A percentile compares a stretch with the other conserved stretches of the same genome.
Conservation (phyloP, 2,329 filamentous ascomycete genomes). For the Epichloe uncinata region DNA sequence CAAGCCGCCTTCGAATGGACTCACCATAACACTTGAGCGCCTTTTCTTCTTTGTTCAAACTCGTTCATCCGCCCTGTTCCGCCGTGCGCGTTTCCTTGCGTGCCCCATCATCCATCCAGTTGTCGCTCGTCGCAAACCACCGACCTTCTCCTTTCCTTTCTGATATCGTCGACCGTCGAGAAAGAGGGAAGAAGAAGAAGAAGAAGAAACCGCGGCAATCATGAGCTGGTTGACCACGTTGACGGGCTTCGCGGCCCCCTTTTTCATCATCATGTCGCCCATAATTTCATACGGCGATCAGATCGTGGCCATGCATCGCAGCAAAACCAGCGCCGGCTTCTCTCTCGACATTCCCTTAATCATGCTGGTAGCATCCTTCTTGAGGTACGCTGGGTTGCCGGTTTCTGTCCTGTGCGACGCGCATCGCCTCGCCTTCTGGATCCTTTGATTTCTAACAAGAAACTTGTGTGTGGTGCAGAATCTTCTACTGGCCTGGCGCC, state of each 20-base stretch:
- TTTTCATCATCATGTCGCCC: constrained; percentile 51
- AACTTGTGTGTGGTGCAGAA: constrained; percentile 26
- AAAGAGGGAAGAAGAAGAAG: background rate
- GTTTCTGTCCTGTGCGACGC: background rate
- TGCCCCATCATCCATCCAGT: background rate
- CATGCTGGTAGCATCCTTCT: constrained; percentile 55
- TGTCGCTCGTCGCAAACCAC: background rate
- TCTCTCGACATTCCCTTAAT: constrained; percentile 60
- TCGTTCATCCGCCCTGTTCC: background rate
- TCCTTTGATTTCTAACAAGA: too few relatives aligned
- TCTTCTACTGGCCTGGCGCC: constrained; percentile 58
- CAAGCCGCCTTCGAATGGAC: background rate
- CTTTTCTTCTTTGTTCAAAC: background rate
- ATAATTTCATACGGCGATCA: constrained; percentile 54
- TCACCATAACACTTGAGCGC: background rate
- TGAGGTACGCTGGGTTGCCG: constrained; percentile 33
- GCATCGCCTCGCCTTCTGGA: background rate
- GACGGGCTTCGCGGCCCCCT: constrained; percentile 44
- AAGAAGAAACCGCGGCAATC: constrained; percentile 6
- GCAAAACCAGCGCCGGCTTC: constrained; percentile 52
- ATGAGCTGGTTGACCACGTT: constrained; percentile 32
- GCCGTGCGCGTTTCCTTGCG: background rate
- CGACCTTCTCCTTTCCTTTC: background rate
- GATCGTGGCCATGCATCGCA: constrained; percentile 49
- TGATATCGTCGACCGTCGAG: too few relatives aligned